A percentile compares a stretch with the other conserved stretches of the same genome.
phyloP scores from a whole-genome alignment of 345 rosid genomes.

The Lumnitzera racemosa region DNA sequence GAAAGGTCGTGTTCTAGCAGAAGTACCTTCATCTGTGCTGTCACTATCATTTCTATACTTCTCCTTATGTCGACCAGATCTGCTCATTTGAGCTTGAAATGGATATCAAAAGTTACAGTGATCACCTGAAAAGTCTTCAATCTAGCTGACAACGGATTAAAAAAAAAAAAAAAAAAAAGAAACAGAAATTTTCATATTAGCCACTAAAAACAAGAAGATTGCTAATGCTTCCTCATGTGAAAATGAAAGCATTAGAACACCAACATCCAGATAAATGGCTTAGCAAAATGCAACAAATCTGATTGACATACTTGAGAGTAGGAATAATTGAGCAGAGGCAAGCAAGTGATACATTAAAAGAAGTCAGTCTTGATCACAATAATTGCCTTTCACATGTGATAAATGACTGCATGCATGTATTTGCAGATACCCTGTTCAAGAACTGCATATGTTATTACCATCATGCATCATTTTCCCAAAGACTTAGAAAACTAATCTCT shows the following conservation, averaged over 20 bases:
- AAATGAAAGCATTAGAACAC: background rate
- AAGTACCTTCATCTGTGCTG: conserved; percentile 39
- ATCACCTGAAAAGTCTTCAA: background rate
- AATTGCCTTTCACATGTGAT: too few relatives aligned
- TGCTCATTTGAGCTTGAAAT: conserved; percentile 41
- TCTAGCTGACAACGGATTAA: background rate
- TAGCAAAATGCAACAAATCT: too few relatives aligned
- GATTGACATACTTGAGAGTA: too few relatives aligned
- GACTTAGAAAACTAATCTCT: too few relatives aligned
- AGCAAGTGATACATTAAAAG: too few relatives aligned
- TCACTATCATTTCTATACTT: conserved; percentile 26
- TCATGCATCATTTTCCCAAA: too few relatives aligned
- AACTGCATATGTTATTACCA: too few relatives aligned
- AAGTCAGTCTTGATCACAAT: too few relatives aligned
- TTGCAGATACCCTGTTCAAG: too few relatives aligned
- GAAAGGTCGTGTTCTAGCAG: conserved; percentile 89
- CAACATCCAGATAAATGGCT: background rate
- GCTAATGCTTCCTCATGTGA: background rate
- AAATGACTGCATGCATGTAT: too few relatives aligned
- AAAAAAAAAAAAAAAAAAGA: background rate
- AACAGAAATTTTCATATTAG: background rate
- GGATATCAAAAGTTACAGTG: background rate
- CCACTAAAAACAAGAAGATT: conserved; percentile 1
- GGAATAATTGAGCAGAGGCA: too few relatives aligned
- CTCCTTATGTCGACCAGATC: conserved; percentile 32